Base-by-base conservation (phyloP, 23 red algal genomes). In the Chondrus crispus region DNA sequence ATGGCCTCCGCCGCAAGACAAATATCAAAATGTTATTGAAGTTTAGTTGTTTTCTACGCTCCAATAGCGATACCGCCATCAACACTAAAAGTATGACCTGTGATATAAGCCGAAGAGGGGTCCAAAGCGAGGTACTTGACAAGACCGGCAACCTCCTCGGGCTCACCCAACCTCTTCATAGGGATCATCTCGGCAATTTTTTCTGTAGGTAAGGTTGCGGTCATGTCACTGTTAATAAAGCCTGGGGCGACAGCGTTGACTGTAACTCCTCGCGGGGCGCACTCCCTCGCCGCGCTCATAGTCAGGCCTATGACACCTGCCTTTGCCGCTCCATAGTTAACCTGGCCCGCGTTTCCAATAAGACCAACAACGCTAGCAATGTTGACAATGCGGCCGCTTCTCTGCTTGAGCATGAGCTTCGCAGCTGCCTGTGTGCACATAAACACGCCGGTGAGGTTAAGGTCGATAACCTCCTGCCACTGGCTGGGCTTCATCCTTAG, bases 331-430 rank as follows among this genome's bases (percentile, higher is more conserved):
- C 89, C 94, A 94, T 99, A 99, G 69, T 99, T 99, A 7, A 69
- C 94, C 94, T 99, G 97, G 7, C 97, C 97, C 52, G 94, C 43
- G 51, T 99, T 99, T 28, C 97, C 97, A 49, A 99, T 87, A 41
- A 95, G 82, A 19, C 97, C 97, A 7, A 99, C 97, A 47, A 99
- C 78, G 8, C 85, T 92, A 47, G 94, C 76, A 43, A 99, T 99
- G 93, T 99, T 99, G 26, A 99, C 64, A 68, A 99, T 99, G 40
- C 97, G 81, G 1, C 97, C 97, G 12, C 70, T 81, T 20, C 95
- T 91, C 80, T 96, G 80, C 71, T 99, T 99, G 49, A 99, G 74
- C 97, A 99, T 99, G n/a, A 96, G 47, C 63, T 99, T 99, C 42
- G 92, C 80, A 47, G 97, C 93, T 50, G 89, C 85, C 72, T 99